These are phyloP conservation scores for Metroxylon sagu DNA, from an alignment of 176 grass and related monocot genomes.

Conservation along the genomic window DNA sequence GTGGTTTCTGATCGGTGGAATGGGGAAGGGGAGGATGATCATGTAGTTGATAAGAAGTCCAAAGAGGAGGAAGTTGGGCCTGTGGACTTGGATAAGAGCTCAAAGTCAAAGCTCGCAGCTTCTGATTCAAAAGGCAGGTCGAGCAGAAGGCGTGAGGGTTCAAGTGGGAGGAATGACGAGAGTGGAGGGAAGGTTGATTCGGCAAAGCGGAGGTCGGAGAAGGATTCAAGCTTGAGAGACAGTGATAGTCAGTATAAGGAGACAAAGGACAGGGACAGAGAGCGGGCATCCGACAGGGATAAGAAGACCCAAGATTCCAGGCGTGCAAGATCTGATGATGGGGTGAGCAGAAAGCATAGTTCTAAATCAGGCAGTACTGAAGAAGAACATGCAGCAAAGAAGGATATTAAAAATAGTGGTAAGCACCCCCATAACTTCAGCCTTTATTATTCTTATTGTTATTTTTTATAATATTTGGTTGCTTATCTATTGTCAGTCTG, in stretches of 20 bases:
- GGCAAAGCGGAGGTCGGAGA: constrained; percentile 36
- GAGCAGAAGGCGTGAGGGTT: constrained; percentile 30
- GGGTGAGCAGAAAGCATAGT: constrained; percentile 50
- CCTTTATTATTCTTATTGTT: too few species aligned
- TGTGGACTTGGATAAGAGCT: constrained; percentile 39
- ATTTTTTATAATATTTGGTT: too few species aligned
- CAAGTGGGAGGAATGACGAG: constrained; percentile 35
- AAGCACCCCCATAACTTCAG: constrained; percentile 4
- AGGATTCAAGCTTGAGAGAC: constrained; percentile 51
- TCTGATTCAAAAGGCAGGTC: constrained; percentile 53
- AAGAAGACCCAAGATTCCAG: constrained; percentile 59
- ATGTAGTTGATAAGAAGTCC: constrained; percentile 52
- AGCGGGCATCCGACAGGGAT: constrained; percentile 46
- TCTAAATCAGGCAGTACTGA: constrained; percentile 34
- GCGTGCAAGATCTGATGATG: constrained; percentile 64
- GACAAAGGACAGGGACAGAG: constrained; percentile 59
- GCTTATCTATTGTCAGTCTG: too few species aligned
- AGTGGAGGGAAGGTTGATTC: constrained; percentile 39
- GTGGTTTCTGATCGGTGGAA: constrained; percentile 47
- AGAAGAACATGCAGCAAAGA: constrained; percentile 47
- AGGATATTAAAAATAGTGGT: constrained; percentile 47
- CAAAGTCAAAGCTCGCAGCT: constrained; percentile 51
- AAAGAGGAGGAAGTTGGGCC: constrained; percentile 56
- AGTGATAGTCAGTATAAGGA: constrained; percentile 54
- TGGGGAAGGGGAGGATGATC: constrained; percentile 50